Evolutionary conservation across 2,329 filamentous ascomycete species (phyloP), one percentile per base, ranked within the genome.

Genomic region (Penicillium sp.): DNA sequence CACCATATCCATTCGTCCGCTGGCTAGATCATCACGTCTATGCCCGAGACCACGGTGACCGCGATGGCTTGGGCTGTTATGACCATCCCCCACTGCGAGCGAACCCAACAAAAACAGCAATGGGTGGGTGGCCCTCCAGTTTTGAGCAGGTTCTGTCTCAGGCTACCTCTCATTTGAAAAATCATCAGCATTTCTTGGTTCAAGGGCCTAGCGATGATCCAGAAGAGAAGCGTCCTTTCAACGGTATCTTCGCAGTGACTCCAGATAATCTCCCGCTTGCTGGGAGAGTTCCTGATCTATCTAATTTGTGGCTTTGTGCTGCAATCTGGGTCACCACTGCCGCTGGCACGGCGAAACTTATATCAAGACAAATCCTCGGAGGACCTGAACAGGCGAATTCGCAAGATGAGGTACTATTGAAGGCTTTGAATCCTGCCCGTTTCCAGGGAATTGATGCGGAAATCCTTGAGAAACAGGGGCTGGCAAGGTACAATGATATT

Each of bases 241-340:
- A 69, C 34, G 68, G 67, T 1, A 65, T 70, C 9, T 72, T 71
- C 45, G 60, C 68, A 3, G 64, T 72, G 30, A 71, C 69, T 2
- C 69, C 69, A 2, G 70, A 71, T 37, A 69, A 67, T 21, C 47
- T 72, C 32, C 68, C 69, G 2, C 49, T 73, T 32, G 65, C 65
- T 13, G 69, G 69, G 7, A 56, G 44, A 7, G 56, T 70, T 3
- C 49, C 63, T 10, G 58, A 45, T 1, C 23, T 59, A 1, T 17
- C 56, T 1, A 67, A 68, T 2, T 40, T 71, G 18, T 70, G 64
- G 49, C 50, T 72, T 15, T 66, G 65, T 5, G 68, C 66, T 4
- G 68, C 67, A 1, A 68, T 72, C 15, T 72, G 69, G 70, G 62
- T 72, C 27, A 70, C 69, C 0, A 66, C 69, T 54, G 69, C 68